Percentiles rank a stretch among this genome's conserved stretches.
These are phyloP conservation scores for Pseudogymnoascus sp. DNA, from an alignment of 2,329 filamentous ascomycete species.

Conservation along the genomic window DNA sequence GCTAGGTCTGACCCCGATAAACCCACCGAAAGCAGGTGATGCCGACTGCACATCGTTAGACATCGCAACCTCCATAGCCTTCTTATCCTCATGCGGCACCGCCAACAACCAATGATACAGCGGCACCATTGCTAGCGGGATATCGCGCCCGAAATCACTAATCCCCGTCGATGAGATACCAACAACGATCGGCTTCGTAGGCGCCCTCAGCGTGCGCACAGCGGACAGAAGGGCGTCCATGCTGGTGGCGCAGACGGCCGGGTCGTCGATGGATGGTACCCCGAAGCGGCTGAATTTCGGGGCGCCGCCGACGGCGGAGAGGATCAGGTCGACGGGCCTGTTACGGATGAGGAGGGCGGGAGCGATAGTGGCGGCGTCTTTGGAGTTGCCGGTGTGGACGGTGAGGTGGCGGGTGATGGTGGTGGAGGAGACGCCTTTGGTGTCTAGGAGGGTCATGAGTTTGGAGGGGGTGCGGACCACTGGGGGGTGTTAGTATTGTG, in stretches of 20 bases:
- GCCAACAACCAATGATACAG: conserved; percentile 36
- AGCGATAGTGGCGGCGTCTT: conserved; percentile 32
- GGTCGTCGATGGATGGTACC: conserved; percentile 34
- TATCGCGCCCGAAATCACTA: conserved; percentile 30
- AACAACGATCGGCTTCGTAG: conserved; percentile 30
- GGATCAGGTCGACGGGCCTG: conserved; percentile 36
- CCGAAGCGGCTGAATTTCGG: conserved; percentile 24
- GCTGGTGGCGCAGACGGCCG: conserved; percentile 39
- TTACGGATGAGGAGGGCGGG: conserved; percentile 28
- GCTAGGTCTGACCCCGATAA: conserved; percentile 20
- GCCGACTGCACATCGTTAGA: neutral
- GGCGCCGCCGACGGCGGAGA: conserved; percentile 40
- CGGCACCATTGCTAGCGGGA: conserved; percentile 35
- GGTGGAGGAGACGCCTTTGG: conserved; percentile 12
- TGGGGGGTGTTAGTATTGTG: neutral
- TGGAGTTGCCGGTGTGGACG: conserved; percentile 40
- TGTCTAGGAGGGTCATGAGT: conserved; percentile 31
- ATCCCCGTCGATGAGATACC: conserved; percentile 38
- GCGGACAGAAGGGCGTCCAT: conserved; percentile 35
- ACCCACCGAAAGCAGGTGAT: conserved; percentile 13
- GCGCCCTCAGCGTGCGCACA: conserved; percentile 18
- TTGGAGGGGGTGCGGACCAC: conserved; percentile 42
- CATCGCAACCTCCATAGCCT: conserved; percentile 33
- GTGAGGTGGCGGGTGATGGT: conserved; percentile 30
- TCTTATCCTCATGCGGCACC: conserved; percentile 40